phyloP scores from a whole-genome alignment of 805 yeast genomes.

The Candida parachauliodes region DNA sequence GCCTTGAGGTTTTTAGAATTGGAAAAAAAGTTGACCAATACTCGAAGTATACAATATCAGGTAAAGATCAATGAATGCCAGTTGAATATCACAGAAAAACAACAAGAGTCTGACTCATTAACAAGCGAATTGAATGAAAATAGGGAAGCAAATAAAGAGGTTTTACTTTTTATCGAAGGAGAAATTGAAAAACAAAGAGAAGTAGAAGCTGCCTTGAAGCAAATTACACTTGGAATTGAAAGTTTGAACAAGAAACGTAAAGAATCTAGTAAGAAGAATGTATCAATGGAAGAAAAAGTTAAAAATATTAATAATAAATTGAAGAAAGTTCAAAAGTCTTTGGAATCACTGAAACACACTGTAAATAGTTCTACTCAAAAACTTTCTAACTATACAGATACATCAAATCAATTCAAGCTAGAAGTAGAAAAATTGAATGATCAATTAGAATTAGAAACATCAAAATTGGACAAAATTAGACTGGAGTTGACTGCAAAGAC shows the following conservation, averaged over 20 bases:
- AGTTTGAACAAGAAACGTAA: slow-evolving; percentile 26
- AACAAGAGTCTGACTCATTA: slow-evolving; percentile 35
- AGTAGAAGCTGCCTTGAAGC: slow-evolving; percentile 14
- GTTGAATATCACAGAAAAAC: slow-evolving; percentile 36
- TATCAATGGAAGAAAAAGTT: slow-evolving; percentile 70
- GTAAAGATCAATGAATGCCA: slow-evolving; percentile 39
- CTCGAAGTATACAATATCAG: slow-evolving; percentile 57
- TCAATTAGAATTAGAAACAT: slow-evolving; percentile 51
- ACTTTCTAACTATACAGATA: slow-evolving; percentile 42
- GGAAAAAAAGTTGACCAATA: slow-evolving; percentile 58
- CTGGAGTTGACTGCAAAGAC: slow-evolving; percentile 71
- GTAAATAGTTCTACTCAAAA: slow-evolving; percentile 45
- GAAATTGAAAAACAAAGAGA: slow-evolving; percentile 29
- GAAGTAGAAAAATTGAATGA: slow-evolving; percentile 45
- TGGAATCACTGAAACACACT: slow-evolving; percentile 44
- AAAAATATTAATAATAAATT: slow-evolving; percentile 61
- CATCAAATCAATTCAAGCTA: slow-evolving; percentile 38
- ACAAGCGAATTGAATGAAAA: slow-evolving; percentile 33
- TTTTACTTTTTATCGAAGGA: slow-evolving; percentile 22
- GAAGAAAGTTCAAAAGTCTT: slow-evolving; percentile 55
- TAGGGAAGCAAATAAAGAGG: slow-evolving; percentile 21
- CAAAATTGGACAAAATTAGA: slow-evolving; percentile 59
- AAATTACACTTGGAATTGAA: slow-evolving; percentile 14
- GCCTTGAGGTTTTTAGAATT: slow-evolving; percentile 63
- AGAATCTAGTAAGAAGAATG: slow-evolving; percentile 45